These are phyloP conservation scores for Mimosa pudica DNA, from an alignment of 306 rosid genomes.

Conservation along the genomic window DNA sequence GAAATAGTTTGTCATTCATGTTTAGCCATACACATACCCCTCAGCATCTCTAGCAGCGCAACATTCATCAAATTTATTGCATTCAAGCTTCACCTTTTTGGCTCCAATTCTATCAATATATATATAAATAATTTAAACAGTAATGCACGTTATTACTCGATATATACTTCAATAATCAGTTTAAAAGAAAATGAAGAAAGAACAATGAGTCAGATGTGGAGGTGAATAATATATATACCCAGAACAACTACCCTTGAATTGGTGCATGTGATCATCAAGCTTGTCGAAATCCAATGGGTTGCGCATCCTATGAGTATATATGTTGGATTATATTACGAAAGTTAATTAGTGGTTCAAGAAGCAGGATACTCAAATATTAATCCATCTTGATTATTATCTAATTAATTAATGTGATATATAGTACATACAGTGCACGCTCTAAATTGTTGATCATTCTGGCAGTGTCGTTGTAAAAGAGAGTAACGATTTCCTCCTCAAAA, in stretches of 20 bases:
- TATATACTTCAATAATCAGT: background rate
- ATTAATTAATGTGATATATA: background rate
- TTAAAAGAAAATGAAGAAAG: no score
- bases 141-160: no score
- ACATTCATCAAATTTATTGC: constrained; percentile 57
- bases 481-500: constrained; percentile 80
- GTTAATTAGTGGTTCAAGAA: background rate
- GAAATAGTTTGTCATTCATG: background rate
- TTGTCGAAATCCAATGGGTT: constrained; percentile 50
- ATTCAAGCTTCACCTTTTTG: constrained; percentile 65
- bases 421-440: constrained; percentile 65
- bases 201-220: no score
- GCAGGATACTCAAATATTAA: no score
- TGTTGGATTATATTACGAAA: background rate
- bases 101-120: constrained; percentile 73
- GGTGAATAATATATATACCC: constrained; percentile 43
- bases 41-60: constrained; percentile 64
- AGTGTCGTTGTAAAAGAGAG: constrained; percentile 65
- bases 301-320: constrained; percentile 37
- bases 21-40: constrained; percentile 47
- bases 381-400: background rate
- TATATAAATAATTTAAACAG: no score
- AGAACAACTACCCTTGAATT: constrained; percentile 80
- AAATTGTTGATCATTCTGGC: constrained; percentile 59
- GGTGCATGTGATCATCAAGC: constrained; percentile 73